Evolutionary conservation across 441 rosid genomes (phyloP), one percentile per base, ranked within the genome.

Genomic region (Kokia cookei): DNA sequence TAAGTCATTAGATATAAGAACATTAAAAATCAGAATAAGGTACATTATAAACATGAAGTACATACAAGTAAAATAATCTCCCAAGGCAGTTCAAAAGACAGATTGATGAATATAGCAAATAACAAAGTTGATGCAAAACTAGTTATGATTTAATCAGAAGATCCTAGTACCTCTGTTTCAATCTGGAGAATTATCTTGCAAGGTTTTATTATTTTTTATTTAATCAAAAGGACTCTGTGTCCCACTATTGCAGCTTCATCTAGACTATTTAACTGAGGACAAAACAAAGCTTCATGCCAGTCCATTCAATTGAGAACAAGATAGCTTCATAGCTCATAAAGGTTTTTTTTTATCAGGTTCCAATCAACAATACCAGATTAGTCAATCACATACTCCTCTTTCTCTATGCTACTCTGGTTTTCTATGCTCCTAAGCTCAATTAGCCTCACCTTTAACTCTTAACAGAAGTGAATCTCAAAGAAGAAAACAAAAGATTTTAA

Each of bases 1-100:
- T 91, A 77, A 71, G 69, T 84, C 76, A 75, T 61, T 48, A 66
- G 68, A 64, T 48, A 77, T 8, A 69, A 51, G 59, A 42, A 75
- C 64, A 78, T 59, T 50, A 73, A 53, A 24, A 71, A 75, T 53
- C 40, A 59, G 10, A 58, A 57, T 6, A 58, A 58, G 57, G 29
- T 63, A 63, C 50, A 29, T 68, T 68, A 40, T 35, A 55, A 9
- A 15, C 22, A 54, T 55, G 19, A 70, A 19, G 50, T 37, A 55
- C 40, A 32, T 19, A 70, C 6, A 70, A 13, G 51, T 40, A 13
- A 37, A 70, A 55, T 70, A 22, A 70, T 37, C 47, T 55, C 35
- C 45, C 40, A 70, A 19, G 51, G 64, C 45, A 37, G 72, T 51
- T 51, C 63, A 70, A 12, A 55, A 35, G 55, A 51, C 22, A 54